Evolutionary conservation across 768 basidiomycete genomes (phyloP), one percentile per base, ranked within the genome.

Genomic region (Suillus clintonianus): DNA sequence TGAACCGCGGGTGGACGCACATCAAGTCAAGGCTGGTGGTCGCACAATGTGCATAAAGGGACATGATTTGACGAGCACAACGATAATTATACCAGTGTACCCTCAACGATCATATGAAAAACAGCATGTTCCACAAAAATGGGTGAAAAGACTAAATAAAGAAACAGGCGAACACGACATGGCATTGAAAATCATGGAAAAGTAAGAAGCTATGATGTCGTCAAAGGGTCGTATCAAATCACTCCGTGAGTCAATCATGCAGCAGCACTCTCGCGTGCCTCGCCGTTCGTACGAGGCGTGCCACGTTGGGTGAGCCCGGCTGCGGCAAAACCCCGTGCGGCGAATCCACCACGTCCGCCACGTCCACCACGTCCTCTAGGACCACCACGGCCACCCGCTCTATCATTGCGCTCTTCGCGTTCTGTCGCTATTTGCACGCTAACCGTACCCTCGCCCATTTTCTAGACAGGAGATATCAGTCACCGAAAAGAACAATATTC

Each of bases 401-500:
- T 81, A 71, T 67, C 78, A 3, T 68, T 57, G 37, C 74, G 74
- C 27, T 72, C 74, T 51, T 82, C 82, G 63, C 79, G 80, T 60
- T 86, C 90, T n/a, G 82, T 85, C 32, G 92, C 91, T 68, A 90
- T 85, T 71, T 86, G 88, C 34, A 93, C 86, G 67, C 91, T 88
- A 2, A 89, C 87, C 0, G 78, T 70, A 0, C 71, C 80, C 56
- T 90, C 92, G 48, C 89, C 87, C 39, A 94, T 79, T 83, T 85
- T 89, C 92, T 94, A 68, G 42, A 59, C 55, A 36, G 41, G 34
- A 53, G 41, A 55, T 19, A 62, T 68, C 41, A 73, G 65, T 36
- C 9, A 27, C 24, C 41, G 37, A 66, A 62, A 62, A 15, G 9
- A 41, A 32, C 61, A 58, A 47, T 47, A 41, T 32, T 6, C 34